Conservation (phyloP, 257 asterid genomes). For the Solanum peruvianum region DNA sequence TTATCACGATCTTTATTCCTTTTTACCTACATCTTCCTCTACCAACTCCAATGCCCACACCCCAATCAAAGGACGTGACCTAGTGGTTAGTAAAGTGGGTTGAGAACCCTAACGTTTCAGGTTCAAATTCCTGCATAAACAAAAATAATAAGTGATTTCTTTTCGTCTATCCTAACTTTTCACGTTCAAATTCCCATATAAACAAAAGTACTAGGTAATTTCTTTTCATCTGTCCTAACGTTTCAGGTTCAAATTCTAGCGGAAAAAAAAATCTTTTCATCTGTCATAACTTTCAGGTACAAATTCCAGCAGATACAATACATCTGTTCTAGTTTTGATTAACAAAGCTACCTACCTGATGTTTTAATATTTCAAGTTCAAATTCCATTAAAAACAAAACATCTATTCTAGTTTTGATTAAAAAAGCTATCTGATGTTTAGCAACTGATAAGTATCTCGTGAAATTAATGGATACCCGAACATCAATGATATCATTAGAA, state of each 20-base stretch:
- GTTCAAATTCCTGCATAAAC: not conserved
- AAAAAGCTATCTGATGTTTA: too few species aligned
- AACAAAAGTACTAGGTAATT: not conserved
- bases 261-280: not conserved
- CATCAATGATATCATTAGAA: not conserved
- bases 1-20: not conserved
- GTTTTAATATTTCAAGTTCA: too few species aligned
- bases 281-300: not conserved
- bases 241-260: too few species aligned
- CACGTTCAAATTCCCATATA: accelerated
- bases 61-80: not conserved
- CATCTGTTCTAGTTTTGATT: not conserved
- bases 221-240: too few species aligned
- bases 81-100: not conserved
- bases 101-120: not conserved
- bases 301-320: not conserved
- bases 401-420: too few species aligned
- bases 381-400: too few species aligned
- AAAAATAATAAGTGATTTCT: not conserved
- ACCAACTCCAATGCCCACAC: not conserved
- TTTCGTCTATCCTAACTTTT: not conserved
- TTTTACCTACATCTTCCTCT: not conserved
- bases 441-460: not conserved
- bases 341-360: not conserved
- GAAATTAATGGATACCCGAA: not conserved